A percentile compares a stretch with the other conserved stretches of the same genome.
phyloP scores from a whole-genome alignment of 192 early-diverging fungal genomes.

The Neocallimastix lanati region DNA sequence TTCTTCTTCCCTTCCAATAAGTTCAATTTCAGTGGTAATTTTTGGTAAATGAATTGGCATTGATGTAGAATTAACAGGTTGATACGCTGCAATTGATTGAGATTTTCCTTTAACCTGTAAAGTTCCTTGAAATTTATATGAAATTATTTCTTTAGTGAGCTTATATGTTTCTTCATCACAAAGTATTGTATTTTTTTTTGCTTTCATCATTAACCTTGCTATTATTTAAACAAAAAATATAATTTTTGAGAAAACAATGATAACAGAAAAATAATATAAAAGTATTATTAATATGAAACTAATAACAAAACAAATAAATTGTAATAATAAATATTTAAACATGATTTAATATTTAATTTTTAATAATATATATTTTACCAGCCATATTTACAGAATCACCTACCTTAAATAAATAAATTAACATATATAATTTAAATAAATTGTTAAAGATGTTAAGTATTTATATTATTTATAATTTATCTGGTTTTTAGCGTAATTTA shows the following conservation, averaged over 20 bases:
- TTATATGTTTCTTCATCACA: slow-evolving; percentile 31
- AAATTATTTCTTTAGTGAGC: slow-evolving; percentile 17
- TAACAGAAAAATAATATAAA: too few species aligned
- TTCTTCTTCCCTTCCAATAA: slow-evolving; percentile 14
- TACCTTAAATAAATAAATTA: slow-evolving; percentile 11
- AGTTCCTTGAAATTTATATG: slow-evolving; percentile 22
- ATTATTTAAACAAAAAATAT: too few species aligned
- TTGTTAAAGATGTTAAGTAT: too few species aligned
- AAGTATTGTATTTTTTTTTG: slow-evolving; percentile 11
- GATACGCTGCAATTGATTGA: slow-evolving; percentile 14
- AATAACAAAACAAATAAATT: too few species aligned
- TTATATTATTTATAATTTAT: too few species aligned
- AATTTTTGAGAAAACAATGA: too few species aligned
- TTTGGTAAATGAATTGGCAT: background rate
- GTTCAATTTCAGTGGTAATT: background rate
- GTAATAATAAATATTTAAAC: too few species aligned
- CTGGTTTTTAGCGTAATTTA: too few species aligned
- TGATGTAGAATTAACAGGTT: background rate
- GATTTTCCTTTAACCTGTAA: slow-evolving; percentile 22
- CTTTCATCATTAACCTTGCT: slow-evolving; percentile 22
- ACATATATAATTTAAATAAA: too few species aligned
- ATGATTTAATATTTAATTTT: too few species aligned
- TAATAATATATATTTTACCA: background rate
- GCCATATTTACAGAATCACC: slow-evolving; percentile 40
- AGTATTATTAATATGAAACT: too few species aligned